A percentile compares a stretch with the other conserved stretches of the same genome.
Evolutionary conservation across 495 filamentous ascomycete genomes (phyloP).

Genomic region (Tuber brumale): DNA sequence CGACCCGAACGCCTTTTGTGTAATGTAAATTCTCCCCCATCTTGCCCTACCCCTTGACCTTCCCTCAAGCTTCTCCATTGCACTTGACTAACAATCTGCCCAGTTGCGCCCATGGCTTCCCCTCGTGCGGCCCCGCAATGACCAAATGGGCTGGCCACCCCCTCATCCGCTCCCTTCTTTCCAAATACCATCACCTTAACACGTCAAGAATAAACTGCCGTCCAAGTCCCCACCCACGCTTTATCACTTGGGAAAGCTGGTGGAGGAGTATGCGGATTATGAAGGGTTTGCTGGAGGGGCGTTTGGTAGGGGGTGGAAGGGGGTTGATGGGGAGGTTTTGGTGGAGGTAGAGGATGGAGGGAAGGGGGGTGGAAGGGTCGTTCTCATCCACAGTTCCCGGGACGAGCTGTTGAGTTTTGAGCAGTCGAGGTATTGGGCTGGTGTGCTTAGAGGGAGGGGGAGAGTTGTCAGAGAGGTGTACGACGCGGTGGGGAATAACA

Average conservation of each 20-base stretch:
- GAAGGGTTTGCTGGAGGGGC: conserved; percentile 55
- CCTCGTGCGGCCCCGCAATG: conserved; percentile 60
- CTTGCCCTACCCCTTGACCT: neutral
- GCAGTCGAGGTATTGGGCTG: conserved; percentile 45
- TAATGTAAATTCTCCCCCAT: conserved; percentile 44
- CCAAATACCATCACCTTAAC: conserved; percentile 43
- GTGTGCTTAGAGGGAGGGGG: neutral
- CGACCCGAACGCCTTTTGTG: conserved; percentile 44
- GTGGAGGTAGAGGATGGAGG: conserved; percentile 40
- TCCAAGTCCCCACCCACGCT: conserved; percentile 62
- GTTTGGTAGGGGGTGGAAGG: conserved; percentile 53
- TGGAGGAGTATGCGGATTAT: conserved; percentile 53
- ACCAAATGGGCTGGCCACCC: conserved; percentile 50
- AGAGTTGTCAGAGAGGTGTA: conserved; percentile 43
- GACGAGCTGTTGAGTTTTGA: conserved; percentile 29
- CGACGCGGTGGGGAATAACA: conserved; percentile 52
- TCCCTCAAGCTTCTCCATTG: neutral
- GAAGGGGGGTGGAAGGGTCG: conserved; percentile 46
- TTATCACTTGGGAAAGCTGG: conserved; percentile 58
- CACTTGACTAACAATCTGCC: conserved; percentile 4
- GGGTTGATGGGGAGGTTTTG: conserved; percentile 55
- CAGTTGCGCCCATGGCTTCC: conserved; percentile 44
- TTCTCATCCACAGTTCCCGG: conserved; percentile 33
- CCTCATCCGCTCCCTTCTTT: conserved; percentile 47
- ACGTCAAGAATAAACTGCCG: conserved; percentile 74